These are phyloP conservation scores for Nakaseomyces nivariensis DNA, from an alignment of 1,139 yeast genomes.

Conservation along the genomic window DNA sequence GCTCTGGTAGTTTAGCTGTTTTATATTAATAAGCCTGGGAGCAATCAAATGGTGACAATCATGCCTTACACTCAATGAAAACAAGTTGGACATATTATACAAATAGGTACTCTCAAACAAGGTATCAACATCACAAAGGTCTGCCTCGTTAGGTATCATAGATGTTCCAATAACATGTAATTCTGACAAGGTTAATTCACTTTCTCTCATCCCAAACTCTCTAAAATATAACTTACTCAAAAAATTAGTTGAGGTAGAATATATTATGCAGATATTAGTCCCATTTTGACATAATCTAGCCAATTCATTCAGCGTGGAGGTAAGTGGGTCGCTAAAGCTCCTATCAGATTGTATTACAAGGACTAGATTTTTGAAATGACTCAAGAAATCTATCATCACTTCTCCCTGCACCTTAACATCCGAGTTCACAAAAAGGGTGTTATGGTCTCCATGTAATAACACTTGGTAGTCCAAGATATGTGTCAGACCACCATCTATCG, in stretches of 20 bases:
- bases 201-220: conserved; percentile 10
- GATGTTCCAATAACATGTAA: conserved; percentile 19
- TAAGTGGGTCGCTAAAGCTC: conserved; percentile 12
- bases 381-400: conserved; percentile 3
- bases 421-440: conserved; percentile 7
- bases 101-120: conserved; percentile 19
- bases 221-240: conserved; percentile 22
- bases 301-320: conserved; percentile 9
- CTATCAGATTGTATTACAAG: conserved; percentile 11
- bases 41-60: conserved; percentile 12
- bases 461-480: conserved; percentile 6
- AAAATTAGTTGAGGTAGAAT: conserved; percentile 17
- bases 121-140: conserved; percentile 19
- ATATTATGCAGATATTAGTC: conserved; percentile 17
- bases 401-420: conserved; percentile 6
- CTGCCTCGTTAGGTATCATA: conserved; percentile 3
- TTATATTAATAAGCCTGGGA: conserved; percentile 12
- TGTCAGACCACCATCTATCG: neutral
- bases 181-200: conserved; percentile 15
- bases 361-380: conserved; percentile 6
- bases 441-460: conserved; percentile 6
- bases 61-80: conserved; percentile 16
- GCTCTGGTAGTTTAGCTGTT: conserved; percentile 10
- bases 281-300: conserved; percentile 8
- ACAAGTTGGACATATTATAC: conserved; percentile 12